A percentile compares a stretch with the other conserved stretches of the same genome.
phyloP scores from a whole-genome alignment of 1,284 basidiomycete genomes.

The Ustanciosporium gigantosporum region DNA sequence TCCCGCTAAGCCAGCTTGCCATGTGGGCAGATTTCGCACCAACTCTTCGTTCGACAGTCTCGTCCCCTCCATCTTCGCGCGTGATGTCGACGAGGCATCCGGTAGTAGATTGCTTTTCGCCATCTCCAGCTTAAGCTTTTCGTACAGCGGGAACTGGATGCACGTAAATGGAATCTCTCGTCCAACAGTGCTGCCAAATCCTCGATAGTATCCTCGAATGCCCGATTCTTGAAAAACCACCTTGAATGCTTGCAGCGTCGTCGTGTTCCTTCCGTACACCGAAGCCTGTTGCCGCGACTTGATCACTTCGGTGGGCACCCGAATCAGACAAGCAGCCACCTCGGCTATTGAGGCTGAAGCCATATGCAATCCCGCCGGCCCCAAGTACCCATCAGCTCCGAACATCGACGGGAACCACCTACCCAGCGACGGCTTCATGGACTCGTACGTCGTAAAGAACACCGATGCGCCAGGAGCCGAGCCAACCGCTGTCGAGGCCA shows the following conservation, averaged over 20 bases:
- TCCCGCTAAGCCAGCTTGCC: constrained; percentile 88
- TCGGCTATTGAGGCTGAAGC: constrained; percentile 60
- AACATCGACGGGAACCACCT: constrained; percentile 16
- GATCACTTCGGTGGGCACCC: constrained; percentile 92
- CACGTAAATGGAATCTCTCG: constrained; percentile 96
- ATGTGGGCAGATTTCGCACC: constrained; percentile 66
- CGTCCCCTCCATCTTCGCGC: neutral
- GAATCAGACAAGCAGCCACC: constrained; percentile 79
- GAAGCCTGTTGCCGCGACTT: constrained; percentile 82
- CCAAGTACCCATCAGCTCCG: constrained; percentile 24
- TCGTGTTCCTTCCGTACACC: constrained; percentile 68
- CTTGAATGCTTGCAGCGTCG: constrained; percentile 64
- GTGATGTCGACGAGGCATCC: neutral
- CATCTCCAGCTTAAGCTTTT: constrained; percentile 72
- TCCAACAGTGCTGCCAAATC: constrained; percentile 77
- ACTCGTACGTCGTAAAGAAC: constrained; percentile 95
- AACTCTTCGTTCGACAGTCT: constrained; percentile 22
- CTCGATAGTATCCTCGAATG: constrained; percentile 74
- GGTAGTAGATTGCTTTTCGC: constrained; percentile 17
- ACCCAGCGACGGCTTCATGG: constrained; percentile 71
- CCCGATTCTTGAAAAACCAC: constrained; percentile 69
- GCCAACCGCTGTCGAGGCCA: constrained; percentile 92
- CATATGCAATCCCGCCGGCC: constrained; percentile 61
- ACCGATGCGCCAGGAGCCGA: constrained; percentile 93
- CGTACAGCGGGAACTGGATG: constrained; percentile 95